Evolutionary conservation across 352 stramenopile species (phyloP), one percentile per base, ranked within the genome.

Genomic region (Phytophthora brassicae): DNA sequence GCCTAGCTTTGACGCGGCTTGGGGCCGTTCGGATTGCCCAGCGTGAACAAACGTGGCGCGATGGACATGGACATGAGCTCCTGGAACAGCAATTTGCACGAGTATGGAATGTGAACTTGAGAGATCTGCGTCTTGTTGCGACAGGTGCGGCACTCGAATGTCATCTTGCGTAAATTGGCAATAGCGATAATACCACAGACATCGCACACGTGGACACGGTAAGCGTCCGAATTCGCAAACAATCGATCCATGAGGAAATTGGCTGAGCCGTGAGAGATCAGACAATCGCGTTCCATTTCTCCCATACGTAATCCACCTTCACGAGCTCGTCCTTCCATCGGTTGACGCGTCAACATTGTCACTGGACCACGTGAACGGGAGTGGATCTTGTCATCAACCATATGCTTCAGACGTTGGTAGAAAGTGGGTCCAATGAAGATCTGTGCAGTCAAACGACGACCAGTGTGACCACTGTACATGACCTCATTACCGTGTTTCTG

Each of bases 361-460:
- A 99, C 92, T 6, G 97, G 97, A 12, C 89, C 89, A 57, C 89
- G 82, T 45, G 85, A 94, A 31, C 98, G 90, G 58, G 94, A 97
- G 84, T 99, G 98, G 59, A 99, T 99, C 90, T 99, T 99, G 77
- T 99, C 97, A 73, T 99, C 97, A 48, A 98, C 98, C 83, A 99
- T 98, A 82, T 99, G 98, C 92, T 99, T 99, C 60, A 99, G 78
- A 24, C 97, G 90, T 81, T 99, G 98, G 85, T 99, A 99, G 83
- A 99, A 99, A 36, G 96, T 99, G 33, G 97, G 97, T 23, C 98
- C 98, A 56, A 99, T 97, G 81, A 99, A 99, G 55, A 99, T 98
- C 64, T 98, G 84, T 26, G 96, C 94, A 48, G 96, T 95, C 60
- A 99, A 74, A 0, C 86, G 90, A 31, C 96, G 87, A 14, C 98